These are phyloP conservation scores for Neobulgaria alba DNA, from an alignment of 2,329 filamentous ascomycete genomes.

Conservation along the genomic window DNA sequence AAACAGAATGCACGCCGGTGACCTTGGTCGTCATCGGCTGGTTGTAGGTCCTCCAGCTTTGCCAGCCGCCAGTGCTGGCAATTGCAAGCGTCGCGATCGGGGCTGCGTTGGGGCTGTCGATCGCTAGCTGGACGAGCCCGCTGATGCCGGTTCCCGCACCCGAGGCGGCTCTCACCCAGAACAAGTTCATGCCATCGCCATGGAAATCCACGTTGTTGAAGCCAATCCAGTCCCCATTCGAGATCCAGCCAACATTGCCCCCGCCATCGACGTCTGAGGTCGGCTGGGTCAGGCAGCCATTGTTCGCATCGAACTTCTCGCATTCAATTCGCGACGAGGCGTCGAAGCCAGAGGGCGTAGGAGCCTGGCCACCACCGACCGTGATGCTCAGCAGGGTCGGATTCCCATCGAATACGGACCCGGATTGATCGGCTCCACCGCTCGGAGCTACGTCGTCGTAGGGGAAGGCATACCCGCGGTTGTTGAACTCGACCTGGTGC, in stretches of 20 bases:
- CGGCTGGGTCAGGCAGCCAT: conserved; percentile 5
- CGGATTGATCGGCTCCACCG: conserved; percentile 51
- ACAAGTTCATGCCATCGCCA: conserved; percentile 3
- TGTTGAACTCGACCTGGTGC: conserved; percentile 50
- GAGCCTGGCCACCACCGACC: conserved; percentile 8
- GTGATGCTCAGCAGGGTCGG: conserved; percentile 13
- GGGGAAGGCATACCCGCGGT: conserved; percentile 55
- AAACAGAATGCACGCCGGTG: conserved; percentile 5
- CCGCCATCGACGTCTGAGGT: conserved; percentile 5
- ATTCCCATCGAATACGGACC: conserved; percentile 43
- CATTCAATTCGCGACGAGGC: conserved; percentile 1
- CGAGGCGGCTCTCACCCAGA: conserved; percentile 3
- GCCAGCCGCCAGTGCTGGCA: conserved; percentile 7
- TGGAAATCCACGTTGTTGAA: conserved; percentile 5
- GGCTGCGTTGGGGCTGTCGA: conserved; percentile 2
- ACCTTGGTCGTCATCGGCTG: conserved; percentile 2
- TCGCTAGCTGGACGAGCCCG: conserved; percentile 3
- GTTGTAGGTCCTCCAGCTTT: conserved; percentile 4
- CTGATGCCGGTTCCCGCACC: conserved; percentile 5
- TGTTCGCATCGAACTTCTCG: conserved; percentile 4
- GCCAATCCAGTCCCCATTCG: conserved; percentile 7
- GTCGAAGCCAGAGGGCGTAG: not conserved
- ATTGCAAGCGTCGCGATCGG: conserved; percentile 2
- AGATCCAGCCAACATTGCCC: conserved; percentile 6
- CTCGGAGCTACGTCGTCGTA: conserved; percentile 60